Percentiles rank a stretch among this genome's conserved stretches.
Evolutionary conservation across 345 rosid genomes (phyloP).

Genomic region (Sonneratia alba): DNA sequence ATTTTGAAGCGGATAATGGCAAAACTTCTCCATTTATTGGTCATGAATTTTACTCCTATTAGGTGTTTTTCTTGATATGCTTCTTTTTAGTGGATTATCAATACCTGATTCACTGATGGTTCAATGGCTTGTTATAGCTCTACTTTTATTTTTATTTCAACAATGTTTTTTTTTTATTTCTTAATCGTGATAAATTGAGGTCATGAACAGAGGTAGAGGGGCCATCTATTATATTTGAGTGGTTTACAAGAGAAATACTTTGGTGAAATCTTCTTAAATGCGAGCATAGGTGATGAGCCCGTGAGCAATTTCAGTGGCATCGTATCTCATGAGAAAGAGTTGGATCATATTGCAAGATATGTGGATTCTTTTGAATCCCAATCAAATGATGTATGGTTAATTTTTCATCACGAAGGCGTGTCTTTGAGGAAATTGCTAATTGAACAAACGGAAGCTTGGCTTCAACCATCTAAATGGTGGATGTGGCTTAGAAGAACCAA

Average conservation of each 20-base stretch:
- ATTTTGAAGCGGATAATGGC: conserved; percentile 93
- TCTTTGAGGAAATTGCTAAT: conserved; percentile 69
- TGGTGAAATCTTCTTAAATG: conserved; percentile 77
- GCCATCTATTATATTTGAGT: conserved; percentile 65
- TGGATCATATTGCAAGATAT: conserved; percentile 74
- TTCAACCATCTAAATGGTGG: conserved; percentile 93
- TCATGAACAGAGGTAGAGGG: conserved; percentile 72
- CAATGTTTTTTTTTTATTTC: neutral
- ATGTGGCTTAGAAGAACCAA: conserved; percentile 80
- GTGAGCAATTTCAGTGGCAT: no score
- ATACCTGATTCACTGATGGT: neutral
- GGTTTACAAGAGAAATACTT: conserved; percentile 90
- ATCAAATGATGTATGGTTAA: conserved; percentile 85
- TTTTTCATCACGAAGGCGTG: conserved; percentile 74
- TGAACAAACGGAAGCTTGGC: conserved; percentile 49
- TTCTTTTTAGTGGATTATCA: neutral
- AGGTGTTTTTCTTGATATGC: no score
- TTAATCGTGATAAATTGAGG: neutral
- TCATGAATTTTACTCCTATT: no score
- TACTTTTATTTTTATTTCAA: neutral
- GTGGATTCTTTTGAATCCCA: conserved; percentile 82
- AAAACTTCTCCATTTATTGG: conserved; percentile 7
- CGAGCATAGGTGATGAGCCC: neutral
- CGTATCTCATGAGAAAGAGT: no score
- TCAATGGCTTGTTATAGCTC: neutral